Evolutionary conservation across 1,284 basidiomycete genomes (phyloP).

Genomic region (Malassezia obtusa): DNA sequence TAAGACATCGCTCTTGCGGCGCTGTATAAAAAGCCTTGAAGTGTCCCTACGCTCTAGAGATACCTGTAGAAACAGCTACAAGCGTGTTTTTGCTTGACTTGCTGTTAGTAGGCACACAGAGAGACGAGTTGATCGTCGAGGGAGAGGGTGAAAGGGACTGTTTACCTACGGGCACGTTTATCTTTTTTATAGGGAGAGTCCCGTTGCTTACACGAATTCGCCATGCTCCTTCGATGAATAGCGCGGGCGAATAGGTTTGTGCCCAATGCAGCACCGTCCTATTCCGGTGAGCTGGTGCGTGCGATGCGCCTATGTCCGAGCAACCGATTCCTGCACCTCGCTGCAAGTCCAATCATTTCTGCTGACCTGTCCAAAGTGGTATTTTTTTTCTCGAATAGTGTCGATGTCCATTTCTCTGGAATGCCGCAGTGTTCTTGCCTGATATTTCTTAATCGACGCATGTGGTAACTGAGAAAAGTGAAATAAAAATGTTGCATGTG

Average conservation of each 20-base stretch:
- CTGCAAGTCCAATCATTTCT: neutral
- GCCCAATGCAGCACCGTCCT: conserved; percentile 5
- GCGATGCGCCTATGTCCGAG: conserved; percentile 10
- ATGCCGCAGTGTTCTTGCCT: neutral
- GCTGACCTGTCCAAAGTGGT: neutral
- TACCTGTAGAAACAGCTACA: conserved; percentile 8
- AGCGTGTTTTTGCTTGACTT: conserved; percentile 8
- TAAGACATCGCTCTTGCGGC: neutral
- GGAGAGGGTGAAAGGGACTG: conserved; percentile 5
- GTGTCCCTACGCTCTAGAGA: conserved; percentile 12
- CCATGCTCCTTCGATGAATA: neutral
- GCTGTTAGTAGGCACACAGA: conserved; percentile 4
- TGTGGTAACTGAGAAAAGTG: neutral
- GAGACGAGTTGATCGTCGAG: conserved; percentile 11
- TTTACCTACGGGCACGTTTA: conserved; percentile 2
- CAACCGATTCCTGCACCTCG: neutral
- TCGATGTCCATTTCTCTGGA: neutral
- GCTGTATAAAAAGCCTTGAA: neutral
- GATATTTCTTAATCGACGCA: neutral
- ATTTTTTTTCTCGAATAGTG: neutral
- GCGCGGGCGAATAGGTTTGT: conserved; percentile 14
- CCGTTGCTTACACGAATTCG: conserved; percentile 13
- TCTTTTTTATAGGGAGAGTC: conserved; percentile 15
- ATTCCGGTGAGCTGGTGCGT: conserved; percentile 12
- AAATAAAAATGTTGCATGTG: neutral